These are phyloP conservation scores for Caryopteris hybrid DNA, from an alignment of 305 asterid genomes.

Conservation along the genomic window DNA sequence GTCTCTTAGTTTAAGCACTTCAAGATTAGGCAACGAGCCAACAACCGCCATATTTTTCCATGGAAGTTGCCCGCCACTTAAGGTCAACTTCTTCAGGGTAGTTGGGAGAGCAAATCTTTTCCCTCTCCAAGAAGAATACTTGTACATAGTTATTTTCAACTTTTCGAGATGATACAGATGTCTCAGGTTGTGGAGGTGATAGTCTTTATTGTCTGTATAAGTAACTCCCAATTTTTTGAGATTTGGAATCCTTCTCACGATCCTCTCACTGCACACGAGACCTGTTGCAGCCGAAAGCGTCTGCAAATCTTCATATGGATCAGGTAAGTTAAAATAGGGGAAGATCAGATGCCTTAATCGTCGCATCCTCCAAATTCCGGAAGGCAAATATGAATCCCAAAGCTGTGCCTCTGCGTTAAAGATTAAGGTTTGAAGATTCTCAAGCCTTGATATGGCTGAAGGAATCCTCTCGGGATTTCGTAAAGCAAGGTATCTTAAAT, in stretches of 20 bases:
- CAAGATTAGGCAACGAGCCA: not conserved
- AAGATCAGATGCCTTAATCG: conserved; percentile 3
- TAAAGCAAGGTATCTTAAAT: conserved; percentile 2
- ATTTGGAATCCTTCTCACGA: not conserved
- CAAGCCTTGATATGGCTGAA: not conserved
- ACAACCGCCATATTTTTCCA: not conserved
- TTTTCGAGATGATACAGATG: not conserved
- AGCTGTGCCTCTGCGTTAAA: too few species aligned
- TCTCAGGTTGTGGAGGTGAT: not conserved
- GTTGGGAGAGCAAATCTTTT: not conserved
- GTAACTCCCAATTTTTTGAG: not conserved
- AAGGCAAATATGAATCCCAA: not conserved
- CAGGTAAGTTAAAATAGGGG: not conserved
- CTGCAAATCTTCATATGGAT: not conserved
- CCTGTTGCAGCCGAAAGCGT: not conserved
- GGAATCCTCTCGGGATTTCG: not conserved
- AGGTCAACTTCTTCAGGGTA: not conserved
- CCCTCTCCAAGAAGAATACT: not conserved
- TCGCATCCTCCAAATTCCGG: conserved; percentile 1
- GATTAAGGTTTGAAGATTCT: not conserved
- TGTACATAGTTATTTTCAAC: not conserved
- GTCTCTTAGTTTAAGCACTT: not conserved
- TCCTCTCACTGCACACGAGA: not conserved
- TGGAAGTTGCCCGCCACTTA: not conserved
- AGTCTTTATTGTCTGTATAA: not conserved